Evolutionary conservation across 371 early-diverging fungal species (phyloP).

Genomic region (Choanephora cucurbitarum): DNA sequence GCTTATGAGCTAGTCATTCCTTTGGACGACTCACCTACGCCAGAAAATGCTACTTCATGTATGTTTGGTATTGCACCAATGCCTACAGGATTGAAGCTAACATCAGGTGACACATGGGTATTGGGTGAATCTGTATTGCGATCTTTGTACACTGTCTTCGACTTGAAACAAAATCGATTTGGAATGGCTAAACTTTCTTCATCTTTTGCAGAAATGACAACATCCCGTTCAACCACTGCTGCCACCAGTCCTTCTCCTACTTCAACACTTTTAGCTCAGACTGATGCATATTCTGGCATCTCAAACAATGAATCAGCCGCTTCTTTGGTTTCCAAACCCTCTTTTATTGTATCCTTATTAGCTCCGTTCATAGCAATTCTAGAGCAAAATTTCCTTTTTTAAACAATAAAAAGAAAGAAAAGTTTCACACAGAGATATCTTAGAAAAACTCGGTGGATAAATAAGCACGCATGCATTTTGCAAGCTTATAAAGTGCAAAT

Average conservation of each 20-base stretch:
- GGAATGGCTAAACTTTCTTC: constrained; percentile 30
- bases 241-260: background rate
- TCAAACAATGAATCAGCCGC: background rate
- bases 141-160: constrained; percentile 47
- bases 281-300: background rate
- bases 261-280: background rate
- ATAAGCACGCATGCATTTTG: background rate
- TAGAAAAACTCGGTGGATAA: background rate
- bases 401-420: background rate
- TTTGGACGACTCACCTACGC: constrained; percentile 28
- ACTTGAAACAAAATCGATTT: constrained; percentile 42
- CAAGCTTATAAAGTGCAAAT: background rate
- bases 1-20: constrained; percentile 43
- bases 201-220: background rate
- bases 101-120: constrained; percentile 28
- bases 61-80: constrained; percentile 51
- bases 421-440: background rate
- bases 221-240: background rate
- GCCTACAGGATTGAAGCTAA: constrained; percentile 14
- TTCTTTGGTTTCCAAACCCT: background rate
- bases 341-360: background rate
- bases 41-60: constrained; percentile 28
- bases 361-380: too few relatives aligned
- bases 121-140: constrained; percentile 48
- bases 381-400: too few relatives aligned